Conservation (phyloP, 179 eudicot genomes). For the Silene coronaria region DNA sequence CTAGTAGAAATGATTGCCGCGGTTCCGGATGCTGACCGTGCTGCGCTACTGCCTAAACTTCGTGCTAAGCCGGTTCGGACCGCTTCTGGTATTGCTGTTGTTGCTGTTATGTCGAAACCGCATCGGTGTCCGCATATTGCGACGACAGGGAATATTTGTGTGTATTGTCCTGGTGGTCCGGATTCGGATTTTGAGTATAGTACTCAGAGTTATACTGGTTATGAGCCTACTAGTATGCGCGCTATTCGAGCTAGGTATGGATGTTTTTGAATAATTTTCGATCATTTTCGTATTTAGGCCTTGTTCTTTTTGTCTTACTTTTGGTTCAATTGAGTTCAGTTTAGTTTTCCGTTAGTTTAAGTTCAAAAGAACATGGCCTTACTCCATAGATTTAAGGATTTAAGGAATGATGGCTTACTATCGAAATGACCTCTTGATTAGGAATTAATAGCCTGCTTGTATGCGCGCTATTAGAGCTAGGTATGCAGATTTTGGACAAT, state of each 20-base stretch:
- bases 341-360: no score
- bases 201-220: conserved; percentile 93
- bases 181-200: conserved; percentile 98
- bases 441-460: no score
- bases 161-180: conserved; percentile 94
- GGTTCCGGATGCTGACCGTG: conserved; percentile 69
- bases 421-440: no score
- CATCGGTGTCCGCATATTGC: conserved; percentile 96
- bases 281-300: no score
- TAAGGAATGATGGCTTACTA: no score
- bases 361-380: no score
- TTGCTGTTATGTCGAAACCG: conserved; percentile 97
- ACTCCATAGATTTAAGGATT: no score
- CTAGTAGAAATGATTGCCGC: conserved; percentile 97
- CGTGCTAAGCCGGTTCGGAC: conserved; percentile 88
- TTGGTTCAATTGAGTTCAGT: no score
- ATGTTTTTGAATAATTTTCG: background rate
- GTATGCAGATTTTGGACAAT: no score
- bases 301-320: no score
- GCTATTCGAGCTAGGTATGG: conserved; percentile 83
- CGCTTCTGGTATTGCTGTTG: conserved; percentile 91
- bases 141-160: conserved; percentile 92
- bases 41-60: conserved; percentile 64
- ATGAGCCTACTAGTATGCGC: conserved; percentile 97
- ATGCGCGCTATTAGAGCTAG: no score